These are phyloP conservation scores for Pseudogymnoascus destructans DNA, from an alignment of 2,329 filamentous ascomycete species.

Conservation along the genomic window DNA sequence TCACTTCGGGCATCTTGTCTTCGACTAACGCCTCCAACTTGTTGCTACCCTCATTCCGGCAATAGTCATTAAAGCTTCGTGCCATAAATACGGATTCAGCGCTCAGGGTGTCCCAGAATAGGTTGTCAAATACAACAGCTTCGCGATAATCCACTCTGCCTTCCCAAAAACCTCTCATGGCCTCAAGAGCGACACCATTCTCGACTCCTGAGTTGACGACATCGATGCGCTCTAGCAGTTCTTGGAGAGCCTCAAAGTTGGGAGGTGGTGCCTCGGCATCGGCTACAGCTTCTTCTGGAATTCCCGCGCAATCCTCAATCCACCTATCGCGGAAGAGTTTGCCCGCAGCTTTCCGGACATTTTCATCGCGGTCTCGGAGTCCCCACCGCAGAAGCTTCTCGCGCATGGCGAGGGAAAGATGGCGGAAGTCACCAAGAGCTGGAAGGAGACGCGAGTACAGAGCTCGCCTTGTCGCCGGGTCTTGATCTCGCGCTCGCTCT, in stretches of 20 bases:
- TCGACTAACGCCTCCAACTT: constrained; percentile 67
- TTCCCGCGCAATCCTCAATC: constrained; percentile 86
- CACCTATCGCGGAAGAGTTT: constrained; percentile 88
- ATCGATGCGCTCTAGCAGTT: constrained; percentile 87
- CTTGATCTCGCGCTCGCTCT: constrained; percentile 80
- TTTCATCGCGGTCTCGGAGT: constrained; percentile 83
- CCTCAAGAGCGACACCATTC: constrained; percentile 79
- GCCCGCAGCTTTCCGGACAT: constrained; percentile 81
- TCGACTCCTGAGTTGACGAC: constrained; percentile 82
- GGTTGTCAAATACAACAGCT: constrained; percentile 55
- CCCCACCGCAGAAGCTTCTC: constrained; percentile 95
- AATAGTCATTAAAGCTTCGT: constrained; percentile 90
- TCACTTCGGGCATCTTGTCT: constrained; percentile 91
- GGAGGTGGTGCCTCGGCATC: constrained; percentile 43
- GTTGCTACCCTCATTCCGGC: constrained; percentile 57
- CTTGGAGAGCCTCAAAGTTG: constrained; percentile 70
- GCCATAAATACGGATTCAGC: constrained; percentile 84
- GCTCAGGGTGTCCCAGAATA: constrained; percentile 68
- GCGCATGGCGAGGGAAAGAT: constrained; percentile 83
- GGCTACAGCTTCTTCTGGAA: constrained; percentile 38
- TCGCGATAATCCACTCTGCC: constrained; percentile 74
- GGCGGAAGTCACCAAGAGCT: constrained; percentile 82
- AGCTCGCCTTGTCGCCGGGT: constrained; percentile 68
- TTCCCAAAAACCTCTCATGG: constrained; percentile 95
- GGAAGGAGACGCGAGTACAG: constrained; percentile 82